phyloP scores from a whole-genome alignment of 2,329 filamentous ascomycete species.

The Hysterium pulicare region DNA sequence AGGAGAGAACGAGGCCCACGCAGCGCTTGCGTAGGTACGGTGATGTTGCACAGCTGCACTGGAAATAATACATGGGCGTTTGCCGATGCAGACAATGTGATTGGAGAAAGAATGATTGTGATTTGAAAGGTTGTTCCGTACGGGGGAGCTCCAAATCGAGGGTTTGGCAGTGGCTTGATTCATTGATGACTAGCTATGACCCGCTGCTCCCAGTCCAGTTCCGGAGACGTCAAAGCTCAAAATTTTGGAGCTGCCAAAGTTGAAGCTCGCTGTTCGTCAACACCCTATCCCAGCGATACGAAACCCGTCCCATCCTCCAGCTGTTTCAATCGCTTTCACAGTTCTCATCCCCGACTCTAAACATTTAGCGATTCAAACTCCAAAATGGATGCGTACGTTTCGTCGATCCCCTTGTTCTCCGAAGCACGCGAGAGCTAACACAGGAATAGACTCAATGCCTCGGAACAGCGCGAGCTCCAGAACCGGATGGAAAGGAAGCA shows the following conservation, averaged over 20 bases:
- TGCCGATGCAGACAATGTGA: not conserved
- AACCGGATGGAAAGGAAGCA: slow-evolving; percentile 95
- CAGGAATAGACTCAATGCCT: slow-evolving; percentile 59
- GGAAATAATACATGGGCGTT: not conserved
- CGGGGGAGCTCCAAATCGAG: no score
- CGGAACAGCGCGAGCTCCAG: slow-evolving; percentile 91
- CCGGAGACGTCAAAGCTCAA: slow-evolving; percentile 10
- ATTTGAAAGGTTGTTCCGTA: no score
- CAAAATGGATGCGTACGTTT: slow-evolving; percentile 38
- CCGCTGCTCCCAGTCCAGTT: slow-evolving; percentile 5
- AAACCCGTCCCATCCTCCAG: not conserved
- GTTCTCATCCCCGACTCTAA: not conserved
- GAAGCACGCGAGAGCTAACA: slow-evolving; percentile 12
- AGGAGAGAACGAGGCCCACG: not conserved
- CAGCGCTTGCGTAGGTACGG: slow-evolving; percentile 1
- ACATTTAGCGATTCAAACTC: not conserved
- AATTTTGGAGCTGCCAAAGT: slow-evolving; percentile 18
- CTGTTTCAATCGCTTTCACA: not conserved
- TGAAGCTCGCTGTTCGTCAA: no score
- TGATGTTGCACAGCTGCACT: not conserved
- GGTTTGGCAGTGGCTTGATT: slow-evolving; percentile 1
- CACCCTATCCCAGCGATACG: slow-evolving; percentile 10
- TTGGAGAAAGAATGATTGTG: not conserved
- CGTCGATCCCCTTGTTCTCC: slow-evolving; percentile 1
- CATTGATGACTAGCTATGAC: not conserved